phyloP scores from a whole-genome alignment of 192 early-diverging fungal genomes.

The Backusella sp. region DNA sequence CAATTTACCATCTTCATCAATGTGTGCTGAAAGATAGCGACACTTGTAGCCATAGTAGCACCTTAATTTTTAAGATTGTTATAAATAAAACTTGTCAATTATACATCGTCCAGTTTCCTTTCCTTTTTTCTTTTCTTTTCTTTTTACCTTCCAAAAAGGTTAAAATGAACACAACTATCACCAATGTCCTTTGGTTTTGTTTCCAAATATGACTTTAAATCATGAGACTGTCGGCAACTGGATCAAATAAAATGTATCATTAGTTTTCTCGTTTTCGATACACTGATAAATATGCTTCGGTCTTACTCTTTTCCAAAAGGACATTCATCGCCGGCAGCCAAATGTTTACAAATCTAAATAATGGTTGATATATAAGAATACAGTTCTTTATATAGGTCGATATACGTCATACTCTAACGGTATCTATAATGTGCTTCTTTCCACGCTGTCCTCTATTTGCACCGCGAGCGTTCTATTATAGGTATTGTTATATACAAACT shows the following conservation, averaged over 20 bases:
- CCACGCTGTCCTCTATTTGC: conserved; percentile 29
- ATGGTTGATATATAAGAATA: neutral
- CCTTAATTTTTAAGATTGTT: conserved; percentile 20
- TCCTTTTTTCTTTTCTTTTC: neutral
- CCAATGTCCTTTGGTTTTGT: conserved; percentile 79
- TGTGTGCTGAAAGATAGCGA: conserved; percentile 55
- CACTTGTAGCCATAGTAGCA: conserved; percentile 66
- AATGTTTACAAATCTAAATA: conserved; percentile 51
- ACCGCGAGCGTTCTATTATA: conserved; percentile 15
- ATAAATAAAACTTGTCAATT: neutral
- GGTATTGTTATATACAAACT: neutral
- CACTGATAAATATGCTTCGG: neutral
- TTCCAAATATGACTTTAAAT: conserved; percentile 67
- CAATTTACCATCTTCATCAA: conserved; percentile 44
- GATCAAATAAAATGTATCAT: neutral
- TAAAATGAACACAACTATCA: conserved; percentile 64
- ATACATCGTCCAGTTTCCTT: neutral
- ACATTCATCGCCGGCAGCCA: conserved; percentile 50
- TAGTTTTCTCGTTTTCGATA: neutral
- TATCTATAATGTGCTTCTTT: conserved; percentile 25
- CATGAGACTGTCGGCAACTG: conserved; percentile 80
- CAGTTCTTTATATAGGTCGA: neutral
- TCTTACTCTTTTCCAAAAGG: conserved; percentile 38
- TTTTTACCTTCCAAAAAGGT: conserved; percentile 72
- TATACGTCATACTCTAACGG: conserved; percentile 17